Evolutionary conservation across 2,329 filamentous ascomycete species (phyloP), one percentile per base, ranked within the genome.

Genomic region (Penicillium palitans): DNA sequence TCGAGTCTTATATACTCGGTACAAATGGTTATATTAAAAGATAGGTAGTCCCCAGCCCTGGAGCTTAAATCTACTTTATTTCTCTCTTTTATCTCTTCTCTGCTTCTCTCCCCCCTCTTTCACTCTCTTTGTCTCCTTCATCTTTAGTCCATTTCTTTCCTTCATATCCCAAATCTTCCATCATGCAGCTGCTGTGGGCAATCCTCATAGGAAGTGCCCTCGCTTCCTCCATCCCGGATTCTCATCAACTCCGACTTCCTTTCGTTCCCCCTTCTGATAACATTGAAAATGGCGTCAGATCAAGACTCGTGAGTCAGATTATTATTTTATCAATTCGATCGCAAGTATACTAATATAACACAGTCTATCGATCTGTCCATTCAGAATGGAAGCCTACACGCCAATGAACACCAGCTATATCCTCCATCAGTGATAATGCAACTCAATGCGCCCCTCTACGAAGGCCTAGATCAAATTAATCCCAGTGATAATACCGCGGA

Each of bases 341-440:
- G 21, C 19, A 21, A 27, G 2, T 13, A 48, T 27, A 52, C 52
- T 64, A 55, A 64, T 41, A 21, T 24, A 25, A 21, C 9, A 40
- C n/a, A 73, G 71, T 65, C 68, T 2, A 42, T 74, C 7, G 62
- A 65, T 45, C 69, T 72, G 55, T 60, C 68, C n/a, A 64, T 71
- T 6, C 39, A 65, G 29, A 64, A 73, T 56, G 67, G 63, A 42
- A 63, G 55, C 7, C 65, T 74, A 5, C 66, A 63, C 33, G 71
- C 69, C 58, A 74, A 74, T 58, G 40, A 66, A 13, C 57, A 72
- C 19, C 50, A 59, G 24, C 57, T 74, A 49, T 73, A 73, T 58
- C 72, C 71, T 1, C 59, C 70, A 2, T 49, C 68, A 5, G 42
- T 58, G 7, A 64, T 68, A 19, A 70, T 71, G 68, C 63, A 66